Evolutionary conservation across 2,329 filamentous ascomycete genomes (phyloP).

Genomic region (Karstenula rhodostoma): DNA sequence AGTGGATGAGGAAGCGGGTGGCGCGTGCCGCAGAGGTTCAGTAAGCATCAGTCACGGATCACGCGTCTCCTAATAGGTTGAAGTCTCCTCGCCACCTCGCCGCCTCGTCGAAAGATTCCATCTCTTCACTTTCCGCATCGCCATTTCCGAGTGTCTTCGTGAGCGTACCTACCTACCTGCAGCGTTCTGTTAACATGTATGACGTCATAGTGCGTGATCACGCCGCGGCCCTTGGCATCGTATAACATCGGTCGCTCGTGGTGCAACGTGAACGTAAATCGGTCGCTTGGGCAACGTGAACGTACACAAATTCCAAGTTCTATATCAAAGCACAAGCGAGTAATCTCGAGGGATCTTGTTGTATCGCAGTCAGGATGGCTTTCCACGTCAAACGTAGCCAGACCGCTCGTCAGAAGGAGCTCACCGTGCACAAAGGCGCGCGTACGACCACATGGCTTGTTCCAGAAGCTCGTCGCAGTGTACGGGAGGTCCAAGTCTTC

Average conservation of each 20-base stretch:
- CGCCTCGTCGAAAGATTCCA: too few relatives aligned
- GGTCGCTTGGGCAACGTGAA: not conserved
- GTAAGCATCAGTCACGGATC: not conserved
- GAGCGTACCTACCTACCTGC: not conserved
- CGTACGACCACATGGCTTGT: constrained; percentile 3
- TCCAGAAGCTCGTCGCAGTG: not conserved
- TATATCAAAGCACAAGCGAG: not conserved
- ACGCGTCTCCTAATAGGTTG: not conserved
- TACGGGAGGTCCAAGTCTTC: not conserved
- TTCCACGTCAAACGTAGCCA: not conserved
- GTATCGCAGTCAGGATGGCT: not conserved
- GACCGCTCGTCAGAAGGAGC: not conserved
- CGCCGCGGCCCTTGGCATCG: too few relatives aligned
- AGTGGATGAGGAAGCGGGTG: not conserved
- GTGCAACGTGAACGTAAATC: too few relatives aligned
- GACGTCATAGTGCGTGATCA: not conserved
- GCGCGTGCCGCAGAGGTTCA: not conserved
- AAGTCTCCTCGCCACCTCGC: not conserved
- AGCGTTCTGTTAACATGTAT: not conserved
- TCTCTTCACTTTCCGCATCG: not conserved
- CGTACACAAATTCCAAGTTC: not conserved
- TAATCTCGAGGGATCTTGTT: not conserved
- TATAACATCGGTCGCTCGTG: too few relatives aligned
- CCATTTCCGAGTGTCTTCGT: not conserved
- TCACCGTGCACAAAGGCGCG: constrained; percentile 4